phyloP scores from a whole-genome alignment of 305 asterid genomes.

The Fraxinus greggii region DNA sequence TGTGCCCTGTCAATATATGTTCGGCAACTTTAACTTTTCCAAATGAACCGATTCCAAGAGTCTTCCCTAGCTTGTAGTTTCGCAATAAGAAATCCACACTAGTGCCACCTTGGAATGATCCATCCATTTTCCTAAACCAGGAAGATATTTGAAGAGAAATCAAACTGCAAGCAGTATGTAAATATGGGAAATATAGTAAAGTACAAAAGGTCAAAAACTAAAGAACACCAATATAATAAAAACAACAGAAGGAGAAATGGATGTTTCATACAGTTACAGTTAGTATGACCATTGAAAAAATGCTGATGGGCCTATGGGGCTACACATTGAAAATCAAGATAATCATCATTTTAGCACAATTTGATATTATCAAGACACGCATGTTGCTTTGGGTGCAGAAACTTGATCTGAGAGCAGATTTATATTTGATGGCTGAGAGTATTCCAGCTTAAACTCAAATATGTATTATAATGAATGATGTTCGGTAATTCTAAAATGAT shows the following conservation, averaged over 20 bases:
- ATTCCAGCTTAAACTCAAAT: neutral
- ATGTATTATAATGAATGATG: neutral
- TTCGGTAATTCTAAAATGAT: neutral
- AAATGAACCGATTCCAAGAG: conserved; percentile 53
- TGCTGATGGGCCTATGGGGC: neutral
- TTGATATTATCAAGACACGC: neutral
- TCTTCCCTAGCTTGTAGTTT: conserved; percentile 52
- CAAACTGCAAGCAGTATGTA: neutral
- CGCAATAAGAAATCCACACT: conserved; percentile 39
- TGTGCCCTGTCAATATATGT: conserved; percentile 46
- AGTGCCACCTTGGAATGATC: conserved; percentile 35
- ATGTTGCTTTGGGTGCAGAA: neutral
- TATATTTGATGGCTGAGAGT: neutral
- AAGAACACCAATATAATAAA: neutral
- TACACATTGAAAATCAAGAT: neutral
- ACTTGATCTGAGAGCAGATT: neutral
- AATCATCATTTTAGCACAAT: neutral
- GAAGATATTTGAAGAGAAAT: neutral
- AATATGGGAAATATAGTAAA: neutral
- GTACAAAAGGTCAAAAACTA: neutral
- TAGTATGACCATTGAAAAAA: neutral
- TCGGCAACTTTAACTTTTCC: conserved; percentile 56
- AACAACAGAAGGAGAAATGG: neutral
- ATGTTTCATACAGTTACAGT: neutral
- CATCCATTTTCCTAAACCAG: conserved; percentile 42